Percentiles rank a stretch among this genome's conserved stretches.
Evolutionary conservation across 441 rosid genomes (phyloP).

Genomic region (Gossypium trilobum): DNA sequence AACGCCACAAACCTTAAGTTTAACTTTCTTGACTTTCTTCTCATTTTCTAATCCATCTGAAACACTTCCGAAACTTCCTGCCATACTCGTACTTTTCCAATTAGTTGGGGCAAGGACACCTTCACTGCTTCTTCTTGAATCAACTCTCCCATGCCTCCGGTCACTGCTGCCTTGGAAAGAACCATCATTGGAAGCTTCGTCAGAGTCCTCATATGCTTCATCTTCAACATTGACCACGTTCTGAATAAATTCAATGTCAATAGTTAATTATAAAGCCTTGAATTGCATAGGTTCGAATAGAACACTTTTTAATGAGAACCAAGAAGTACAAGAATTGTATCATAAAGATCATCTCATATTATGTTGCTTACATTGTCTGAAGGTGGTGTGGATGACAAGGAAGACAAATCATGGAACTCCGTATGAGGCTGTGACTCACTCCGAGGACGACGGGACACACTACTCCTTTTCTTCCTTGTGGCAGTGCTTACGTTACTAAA

Average conservation of each 20-base stretch:
- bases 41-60: constrained; percentile 26
- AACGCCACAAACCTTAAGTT: constrained; percentile 35
- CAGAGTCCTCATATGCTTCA: constrained; percentile 51
- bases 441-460: constrained; percentile 56
- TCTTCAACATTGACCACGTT: constrained; percentile 37
- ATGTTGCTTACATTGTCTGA: constrained; percentile 41
- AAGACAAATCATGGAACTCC: constrained; percentile 46
- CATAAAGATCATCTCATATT: constrained; percentile 11
- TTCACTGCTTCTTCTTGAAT: constrained; percentile 44
- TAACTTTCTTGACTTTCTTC: constrained; percentile 32
- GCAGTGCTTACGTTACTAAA: constrained; percentile 54
- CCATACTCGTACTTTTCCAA: constrained; percentile 21
- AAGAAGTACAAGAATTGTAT: constrained; percentile 1
- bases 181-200: constrained; percentile 58
- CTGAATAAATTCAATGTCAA: constrained; percentile 26
- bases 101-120: constrained; percentile 36
- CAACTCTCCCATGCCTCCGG: constrained; percentile 37
- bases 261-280: constrained; percentile 22
- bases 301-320: constrained; percentile 1
- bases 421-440: constrained; percentile 44
- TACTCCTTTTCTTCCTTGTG: constrained; percentile 65
- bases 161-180: constrained; percentile 55
- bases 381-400: constrained; percentile 63
- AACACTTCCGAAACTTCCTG: constrained; percentile 16
- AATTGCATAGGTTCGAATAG: constrained; percentile 10